Evolutionary conservation across 176 grass and related monocot species (phyloP).

Genomic region (Rhynchospora tenuis): DNA sequence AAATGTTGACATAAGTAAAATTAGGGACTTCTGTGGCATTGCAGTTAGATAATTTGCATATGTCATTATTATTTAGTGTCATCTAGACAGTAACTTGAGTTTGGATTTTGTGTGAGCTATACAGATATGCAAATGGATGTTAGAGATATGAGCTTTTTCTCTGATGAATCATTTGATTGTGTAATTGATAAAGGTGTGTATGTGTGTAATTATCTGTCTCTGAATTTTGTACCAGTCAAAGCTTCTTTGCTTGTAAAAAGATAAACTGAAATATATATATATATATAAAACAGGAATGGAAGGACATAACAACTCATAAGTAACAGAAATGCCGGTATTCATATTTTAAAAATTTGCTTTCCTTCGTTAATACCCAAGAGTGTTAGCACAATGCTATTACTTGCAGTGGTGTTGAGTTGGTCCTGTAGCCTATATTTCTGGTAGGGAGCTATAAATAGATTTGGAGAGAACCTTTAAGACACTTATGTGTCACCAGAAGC

Average conservation of each 20-base stretch:
- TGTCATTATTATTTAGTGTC: neutral
- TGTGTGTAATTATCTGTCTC: slow-evolving; percentile 11
- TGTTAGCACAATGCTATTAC: neutral
- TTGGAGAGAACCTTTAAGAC: neutral
- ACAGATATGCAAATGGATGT: slow-evolving; percentile 98
- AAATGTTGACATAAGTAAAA: neutral
- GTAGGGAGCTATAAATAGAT: neutral
- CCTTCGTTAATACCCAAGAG: neutral
- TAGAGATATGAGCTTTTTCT: slow-evolving; percentile 79
- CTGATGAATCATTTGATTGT: slow-evolving; percentile 91
- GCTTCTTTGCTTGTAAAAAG: neutral
- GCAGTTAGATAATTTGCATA: neutral
- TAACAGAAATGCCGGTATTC: neutral
- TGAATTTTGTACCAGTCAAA: neutral
- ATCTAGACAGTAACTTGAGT: neutral
- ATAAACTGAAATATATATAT: neutral
- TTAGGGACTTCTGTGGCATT: neutral
- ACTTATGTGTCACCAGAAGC: neutral
- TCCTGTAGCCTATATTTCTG: neutral
- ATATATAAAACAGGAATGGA: neutral
- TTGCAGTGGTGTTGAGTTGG: neutral
- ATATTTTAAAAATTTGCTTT: neutral
- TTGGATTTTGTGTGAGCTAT: neutral
- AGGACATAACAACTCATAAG: neutral
- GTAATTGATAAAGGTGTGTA: slow-evolving; percentile 87